Evolutionary conservation across 1,139 yeast genomes (phyloP).

Genomic region (Casaregolazyma suthepensis): DNA sequence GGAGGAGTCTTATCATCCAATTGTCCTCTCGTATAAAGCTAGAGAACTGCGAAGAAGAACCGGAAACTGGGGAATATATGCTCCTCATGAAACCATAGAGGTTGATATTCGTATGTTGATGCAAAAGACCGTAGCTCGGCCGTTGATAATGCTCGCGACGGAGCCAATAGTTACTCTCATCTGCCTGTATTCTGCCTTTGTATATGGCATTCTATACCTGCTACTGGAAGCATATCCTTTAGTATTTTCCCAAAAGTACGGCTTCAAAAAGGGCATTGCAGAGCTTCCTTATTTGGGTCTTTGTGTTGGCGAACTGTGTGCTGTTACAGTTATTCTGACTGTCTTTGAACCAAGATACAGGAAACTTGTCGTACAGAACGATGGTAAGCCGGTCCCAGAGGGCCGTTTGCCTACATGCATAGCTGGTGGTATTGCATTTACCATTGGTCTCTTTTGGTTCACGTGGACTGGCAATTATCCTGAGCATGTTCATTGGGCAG

Average conservation of each 20-base stretch:
- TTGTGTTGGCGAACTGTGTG: conserved; percentile 45
- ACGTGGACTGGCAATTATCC: conserved; percentile 80
- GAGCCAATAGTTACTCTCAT: conserved; percentile 71
- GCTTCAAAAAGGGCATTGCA: conserved; percentile 58
- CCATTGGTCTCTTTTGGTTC: conserved; percentile 77
- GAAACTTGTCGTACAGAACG: conserved; percentile 39
- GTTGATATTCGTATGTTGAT: conserved; percentile 57
- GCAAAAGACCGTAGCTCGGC: conserved; percentile 65
- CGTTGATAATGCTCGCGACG: conserved; percentile 56
- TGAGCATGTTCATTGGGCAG: conserved; percentile 69
- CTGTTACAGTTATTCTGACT: conserved; percentile 34
- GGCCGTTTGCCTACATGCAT: conserved; percentile 72
- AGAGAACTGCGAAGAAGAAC: conserved; percentile 42
- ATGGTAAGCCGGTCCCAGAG: conserved; percentile 67
- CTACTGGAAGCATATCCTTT: conserved; percentile 75
- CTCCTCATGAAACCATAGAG: conserved; percentile 72
- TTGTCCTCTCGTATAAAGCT: conserved; percentile 42
- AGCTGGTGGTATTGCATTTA: conserved; percentile 60
- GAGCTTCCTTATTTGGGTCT: conserved; percentile 38
- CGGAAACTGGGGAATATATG: conserved; percentile 72
- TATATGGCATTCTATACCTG: conserved; percentile 76
- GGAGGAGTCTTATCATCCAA: conserved; percentile 45
- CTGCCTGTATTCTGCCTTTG: conserved; percentile 72
- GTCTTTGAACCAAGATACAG: conserved; percentile 36
- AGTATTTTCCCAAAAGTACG: conserved; percentile 49